Conservation (phyloP, 2,329 filamentous ascomycete species). For the Pestalotiopsis sp. region DNA sequence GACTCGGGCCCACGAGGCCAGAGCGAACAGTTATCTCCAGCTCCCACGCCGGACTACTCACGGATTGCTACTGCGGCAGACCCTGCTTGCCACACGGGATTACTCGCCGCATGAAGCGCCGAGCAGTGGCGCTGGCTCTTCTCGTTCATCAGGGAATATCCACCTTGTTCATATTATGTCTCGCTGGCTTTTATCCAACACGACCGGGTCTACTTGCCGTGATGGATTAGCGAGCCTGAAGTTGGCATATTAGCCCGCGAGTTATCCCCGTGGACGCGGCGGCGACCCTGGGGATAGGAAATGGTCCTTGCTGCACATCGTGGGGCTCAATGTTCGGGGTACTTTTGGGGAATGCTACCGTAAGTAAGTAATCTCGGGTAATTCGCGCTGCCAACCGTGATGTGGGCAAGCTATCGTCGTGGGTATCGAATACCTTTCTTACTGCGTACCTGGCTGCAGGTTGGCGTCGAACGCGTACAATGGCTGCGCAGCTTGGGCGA, state of each 20-base stretch:
- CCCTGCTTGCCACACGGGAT: neutral
- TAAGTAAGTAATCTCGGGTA: neutral
- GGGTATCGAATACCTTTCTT: neutral
- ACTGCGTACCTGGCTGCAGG: neutral
- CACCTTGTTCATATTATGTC: neutral
- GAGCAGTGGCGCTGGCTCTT: neutral
- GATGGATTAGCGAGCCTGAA: neutral
- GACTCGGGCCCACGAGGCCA: neutral
- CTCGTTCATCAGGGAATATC: neutral
- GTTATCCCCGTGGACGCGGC: neutral
- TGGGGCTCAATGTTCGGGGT: neutral
- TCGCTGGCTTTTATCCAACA: neutral
- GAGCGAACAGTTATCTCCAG: neutral
- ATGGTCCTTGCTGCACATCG: constrained; percentile 4
- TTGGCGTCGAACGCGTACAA: neutral
- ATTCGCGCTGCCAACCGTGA: neutral
- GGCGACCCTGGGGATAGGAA: neutral
- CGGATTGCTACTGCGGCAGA: no score
- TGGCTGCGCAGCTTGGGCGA: neutral
- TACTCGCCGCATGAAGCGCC: neutral
- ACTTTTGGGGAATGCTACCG: neutral
- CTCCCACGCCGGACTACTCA: neutral
- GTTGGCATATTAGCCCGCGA: neutral
- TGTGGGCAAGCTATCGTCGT: neutral
- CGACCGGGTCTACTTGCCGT: constrained; percentile 1